Percentiles rank a stretch among this genome's conserved stretches.
These are phyloP conservation scores for Ustilago bromivora DNA, from an alignment of 1,284 basidiomycete species.

Conservation along the genomic window DNA sequence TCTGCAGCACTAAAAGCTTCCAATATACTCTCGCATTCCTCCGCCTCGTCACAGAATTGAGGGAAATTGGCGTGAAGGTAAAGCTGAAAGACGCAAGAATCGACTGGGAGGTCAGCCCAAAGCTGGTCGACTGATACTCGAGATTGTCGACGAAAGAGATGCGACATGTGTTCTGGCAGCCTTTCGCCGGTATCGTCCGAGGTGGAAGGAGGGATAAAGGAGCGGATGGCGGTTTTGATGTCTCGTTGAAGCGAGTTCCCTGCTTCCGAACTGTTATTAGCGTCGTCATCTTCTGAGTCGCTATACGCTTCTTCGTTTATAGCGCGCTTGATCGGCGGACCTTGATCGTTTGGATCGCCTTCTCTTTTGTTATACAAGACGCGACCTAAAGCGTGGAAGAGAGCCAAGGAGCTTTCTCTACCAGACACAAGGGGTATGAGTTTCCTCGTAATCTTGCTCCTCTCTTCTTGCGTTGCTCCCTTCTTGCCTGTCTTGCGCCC, in stretches of 20 bases:
- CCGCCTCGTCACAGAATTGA: slow-evolving; percentile 82
- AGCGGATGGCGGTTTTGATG: slow-evolving; percentile 19
- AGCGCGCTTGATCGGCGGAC: not conserved
- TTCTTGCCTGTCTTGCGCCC: not conserved
- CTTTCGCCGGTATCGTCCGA: not conserved
- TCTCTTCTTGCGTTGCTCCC: not conserved
- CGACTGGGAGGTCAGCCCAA: slow-evolving; percentile 88
- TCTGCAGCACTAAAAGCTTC: slow-evolving; percentile 88
- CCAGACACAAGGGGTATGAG: slow-evolving; percentile 33
- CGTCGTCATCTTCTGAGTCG: slow-evolving; percentile 3
- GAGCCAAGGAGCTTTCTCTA: slow-evolving; percentile 83
- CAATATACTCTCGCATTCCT: slow-evolving; percentile 78
- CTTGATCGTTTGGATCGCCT: slow-evolving; percentile 64
- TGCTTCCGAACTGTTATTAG: not conserved
- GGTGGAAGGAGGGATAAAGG: slow-evolving; percentile 13
- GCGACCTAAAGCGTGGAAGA: slow-evolving; percentile 94
- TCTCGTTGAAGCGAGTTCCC: slow-evolving; percentile 4
- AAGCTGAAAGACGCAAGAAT: slow-evolving; percentile 85
- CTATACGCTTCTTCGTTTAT: not conserved
- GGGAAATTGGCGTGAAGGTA: slow-evolving; percentile 95
- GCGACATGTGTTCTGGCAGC: slow-evolving; percentile 74
- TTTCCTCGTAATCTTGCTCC: slow-evolving; percentile 10
- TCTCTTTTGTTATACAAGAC: slow-evolving; percentile 93
- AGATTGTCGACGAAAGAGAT: slow-evolving; percentile 75
- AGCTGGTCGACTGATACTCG: slow-evolving; percentile 69